Evolutionary conservation across 2,329 filamentous ascomycete genomes (phyloP).

Genomic region (Pestalotiopsis fici): DNA sequence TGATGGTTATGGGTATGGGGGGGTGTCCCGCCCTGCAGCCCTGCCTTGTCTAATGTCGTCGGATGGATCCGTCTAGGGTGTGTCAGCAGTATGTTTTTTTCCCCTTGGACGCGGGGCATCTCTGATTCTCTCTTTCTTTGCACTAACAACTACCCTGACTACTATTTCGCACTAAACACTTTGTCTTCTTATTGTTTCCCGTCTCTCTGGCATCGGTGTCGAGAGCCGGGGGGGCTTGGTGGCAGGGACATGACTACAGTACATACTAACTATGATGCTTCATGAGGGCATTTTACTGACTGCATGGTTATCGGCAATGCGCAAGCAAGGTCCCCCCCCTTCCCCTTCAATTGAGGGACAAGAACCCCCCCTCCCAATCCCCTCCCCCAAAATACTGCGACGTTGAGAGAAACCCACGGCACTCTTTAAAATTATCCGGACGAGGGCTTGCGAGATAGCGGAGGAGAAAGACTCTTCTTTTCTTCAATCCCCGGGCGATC

Average conservation of each 20-base stretch:
- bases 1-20: neutral
- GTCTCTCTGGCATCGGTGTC: neutral
- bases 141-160: neutral
- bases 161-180: neutral
- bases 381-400: no score
- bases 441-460: neutral
- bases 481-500: neutral
- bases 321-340: no score
- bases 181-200: neutral
- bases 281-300: no score
- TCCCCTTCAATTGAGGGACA: no score
- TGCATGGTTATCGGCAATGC: no score
- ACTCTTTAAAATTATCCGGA: neutral
- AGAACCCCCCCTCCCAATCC: no score
- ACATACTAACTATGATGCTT: no score
- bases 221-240: neutral
- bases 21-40: neutral
- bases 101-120: neutral
- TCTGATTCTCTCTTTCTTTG: neutral
- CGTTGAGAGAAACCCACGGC: neutral
- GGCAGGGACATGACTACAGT: no score
- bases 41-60: neutral
- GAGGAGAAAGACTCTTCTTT: neutral
- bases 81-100: neutral
- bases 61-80: slow-evolving; percentile 1